Base-by-base conservation (phyloP, 75 land plant genomes). In the Larix kaempferi region DNA sequence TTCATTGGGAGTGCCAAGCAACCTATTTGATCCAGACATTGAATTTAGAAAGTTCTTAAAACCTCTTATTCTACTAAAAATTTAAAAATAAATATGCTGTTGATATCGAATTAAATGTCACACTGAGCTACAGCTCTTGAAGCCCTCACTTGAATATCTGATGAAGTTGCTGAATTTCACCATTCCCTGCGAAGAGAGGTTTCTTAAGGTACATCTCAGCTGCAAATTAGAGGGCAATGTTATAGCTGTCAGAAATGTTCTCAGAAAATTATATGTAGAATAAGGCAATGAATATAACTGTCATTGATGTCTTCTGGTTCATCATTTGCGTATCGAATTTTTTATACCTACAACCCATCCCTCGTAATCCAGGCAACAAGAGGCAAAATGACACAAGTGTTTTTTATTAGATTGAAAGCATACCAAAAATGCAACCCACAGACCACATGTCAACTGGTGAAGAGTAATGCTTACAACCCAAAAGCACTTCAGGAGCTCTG, bases 401-500 rank as follows among this genome's bases (percentile, higher is more conserved):
- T 33, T 22, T 22, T 57, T 39, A 3, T 80, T 0, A n/a, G 26
- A 1, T 10, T 16, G 6, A 23, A 8, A 0, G 3, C 25, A 23
- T 64, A 83, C 84, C 81, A n/a, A 79, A 74, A 23, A 83, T 83
- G 64, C 84, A 83, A 17, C 84, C 77, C 0, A 80, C 77, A 41
- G 82, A 83, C 77, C 81, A 84, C 11, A 80, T 76, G n/a, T 84
- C 83, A 37, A 80, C 79, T 5, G 83, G 84, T 52, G 35, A 67
- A 27, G 85, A 84, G 74, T 84, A 84, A 52, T 80, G 83, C 21
- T 84, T 76, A 8, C 78, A 74, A 23, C 83, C 83, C 4, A 84
- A 66, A 52, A 84, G 75, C 22, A 84, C 85, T 76, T 84, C 83
- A 25, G 85, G 85, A 19, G 83, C 83, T 35, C 83, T 69, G 67